phyloP scores from a whole-genome alignment of 176 grass and related monocot genomes.

The Oryza longistaminata region DNA sequence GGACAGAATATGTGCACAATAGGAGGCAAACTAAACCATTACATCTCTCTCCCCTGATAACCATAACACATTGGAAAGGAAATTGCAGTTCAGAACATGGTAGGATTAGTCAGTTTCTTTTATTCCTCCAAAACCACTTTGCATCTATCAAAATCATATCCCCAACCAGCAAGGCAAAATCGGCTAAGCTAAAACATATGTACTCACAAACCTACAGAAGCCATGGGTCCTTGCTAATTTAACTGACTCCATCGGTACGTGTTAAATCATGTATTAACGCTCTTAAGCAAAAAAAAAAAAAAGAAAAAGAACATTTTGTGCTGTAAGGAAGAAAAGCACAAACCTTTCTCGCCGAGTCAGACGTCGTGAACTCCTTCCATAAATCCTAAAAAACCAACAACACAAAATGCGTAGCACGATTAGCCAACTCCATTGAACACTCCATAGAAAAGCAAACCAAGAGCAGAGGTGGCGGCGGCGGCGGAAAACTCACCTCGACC shows the following conservation, averaged over 20 bases:
- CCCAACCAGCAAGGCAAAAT: neutral
- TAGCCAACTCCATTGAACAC: neutral
- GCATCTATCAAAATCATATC: too few relatives aligned
- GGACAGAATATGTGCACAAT: neutral
- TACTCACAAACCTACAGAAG: neutral
- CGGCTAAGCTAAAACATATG: neutral
- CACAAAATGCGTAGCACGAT: neutral
- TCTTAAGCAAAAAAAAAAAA: neutral
- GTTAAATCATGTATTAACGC: neutral
- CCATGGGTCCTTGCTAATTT: neutral
- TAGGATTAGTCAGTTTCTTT: neutral
- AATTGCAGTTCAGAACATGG: neutral
- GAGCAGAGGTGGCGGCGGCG: neutral
- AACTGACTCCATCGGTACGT: neutral
- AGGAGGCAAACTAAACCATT: neutral
- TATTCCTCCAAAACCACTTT: neutral
- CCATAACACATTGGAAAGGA: neutral
- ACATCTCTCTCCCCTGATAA: neutral
- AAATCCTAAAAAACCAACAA: conserved; percentile 60
- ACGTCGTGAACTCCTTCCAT: conserved; percentile 71
- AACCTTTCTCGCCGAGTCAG: conserved; percentile 73
- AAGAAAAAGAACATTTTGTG: neutral
- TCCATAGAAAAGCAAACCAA: neutral
- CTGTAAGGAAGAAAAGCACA: neutral
- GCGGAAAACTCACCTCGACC: conserved; percentile 57